Percentiles rank a stretch among this genome's conserved stretches.
Evolutionary conservation across 2,329 filamentous ascomycete genomes (phyloP).

Genomic region (Pseudovirgaria hyperparasitica): DNA sequence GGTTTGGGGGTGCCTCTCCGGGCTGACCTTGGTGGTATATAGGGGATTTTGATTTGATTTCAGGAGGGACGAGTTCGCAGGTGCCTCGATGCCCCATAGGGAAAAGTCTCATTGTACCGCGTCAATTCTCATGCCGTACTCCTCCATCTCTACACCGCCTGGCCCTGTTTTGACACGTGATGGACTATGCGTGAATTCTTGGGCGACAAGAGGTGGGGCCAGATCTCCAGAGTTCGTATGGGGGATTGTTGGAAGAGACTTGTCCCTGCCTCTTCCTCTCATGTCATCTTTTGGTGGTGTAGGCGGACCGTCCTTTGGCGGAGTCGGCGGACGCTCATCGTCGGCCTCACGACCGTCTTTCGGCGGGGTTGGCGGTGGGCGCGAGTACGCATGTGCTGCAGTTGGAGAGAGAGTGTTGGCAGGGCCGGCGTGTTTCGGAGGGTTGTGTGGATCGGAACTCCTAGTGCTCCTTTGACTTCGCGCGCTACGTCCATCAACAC

Average conservation of each 20-base stretch:
- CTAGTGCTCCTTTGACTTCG: conserved; percentile 14
- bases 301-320: conserved; percentile 26
- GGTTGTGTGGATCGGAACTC: neutral
- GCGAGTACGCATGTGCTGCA: conserved; percentile 16
- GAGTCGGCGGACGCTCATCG: conserved; percentile 22
- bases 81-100: too few relatives aligned
- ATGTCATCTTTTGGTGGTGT: conserved; percentile 27
- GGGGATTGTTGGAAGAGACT: conserved; percentile 25
- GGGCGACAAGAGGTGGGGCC: too few relatives aligned
- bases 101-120: too few relatives aligned
- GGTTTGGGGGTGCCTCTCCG: too few relatives aligned
- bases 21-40: too few relatives aligned
- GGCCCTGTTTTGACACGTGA: too few relatives aligned
- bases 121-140: too few relatives aligned
- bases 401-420: conserved; percentile 7
- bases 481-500: conserved; percentile 47
- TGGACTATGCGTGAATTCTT: too few relatives aligned
- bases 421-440: neutral
- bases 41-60: too few relatives aligned
- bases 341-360: conserved; percentile 20
- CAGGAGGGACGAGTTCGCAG: too few relatives aligned
- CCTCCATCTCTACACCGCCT: too few relatives aligned
- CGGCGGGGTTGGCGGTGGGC: conserved; percentile 32
- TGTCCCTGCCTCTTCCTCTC: conserved; percentile 15
- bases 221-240: too few relatives aligned